Percentiles rank a stretch among this genome's conserved stretches.
Evolutionary conservation across 768 basidiomycete species (phyloP).

Genomic region (Calocybe gangraenosa): DNA sequence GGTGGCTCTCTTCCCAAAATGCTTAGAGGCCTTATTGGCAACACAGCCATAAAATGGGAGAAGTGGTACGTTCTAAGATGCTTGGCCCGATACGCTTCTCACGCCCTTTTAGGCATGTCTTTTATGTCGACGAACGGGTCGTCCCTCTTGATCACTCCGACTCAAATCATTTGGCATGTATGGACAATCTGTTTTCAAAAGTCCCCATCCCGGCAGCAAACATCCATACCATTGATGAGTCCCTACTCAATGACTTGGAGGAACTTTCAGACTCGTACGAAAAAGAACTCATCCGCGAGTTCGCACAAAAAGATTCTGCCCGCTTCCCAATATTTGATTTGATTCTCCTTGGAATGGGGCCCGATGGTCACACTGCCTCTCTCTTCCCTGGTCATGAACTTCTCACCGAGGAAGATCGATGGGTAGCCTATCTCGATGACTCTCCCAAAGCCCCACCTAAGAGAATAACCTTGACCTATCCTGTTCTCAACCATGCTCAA

Average conservation of each 20-base stretch:
- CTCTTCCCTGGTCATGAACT: slow-evolving; percentile 93
- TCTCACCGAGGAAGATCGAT: slow-evolving; percentile 81
- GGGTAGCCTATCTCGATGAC: slow-evolving; percentile 93
- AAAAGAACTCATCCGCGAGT: slow-evolving; percentile 80
- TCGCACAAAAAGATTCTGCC: slow-evolving; percentile 89
- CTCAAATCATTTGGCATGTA: slow-evolving; percentile 84
- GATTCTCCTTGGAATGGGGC: slow-evolving; percentile 94
- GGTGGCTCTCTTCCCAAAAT: slow-evolving; percentile 89
- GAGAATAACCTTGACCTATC: slow-evolving; percentile 89
- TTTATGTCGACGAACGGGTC: slow-evolving; percentile 93
- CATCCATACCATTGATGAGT: slow-evolving; percentile 79
- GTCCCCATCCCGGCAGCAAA: slow-evolving; percentile 73
- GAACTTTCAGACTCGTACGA: slow-evolving; percentile 82
- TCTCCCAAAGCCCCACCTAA: slow-evolving; percentile 90
- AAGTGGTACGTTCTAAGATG: slow-evolving; percentile 65
- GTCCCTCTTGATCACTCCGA: slow-evolving; percentile 92
- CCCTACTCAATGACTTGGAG: slow-evolving; percentile 66
- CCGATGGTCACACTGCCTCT: slow-evolving; percentile 97
- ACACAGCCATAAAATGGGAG: slow-evolving; percentile 80
- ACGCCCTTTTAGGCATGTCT: slow-evolving; percentile 74
- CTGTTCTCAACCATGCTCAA: slow-evolving; percentile 86
- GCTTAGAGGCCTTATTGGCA: slow-evolving; percentile 64
- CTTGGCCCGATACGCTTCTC: neutral
- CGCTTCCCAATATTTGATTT: slow-evolving; percentile 98
- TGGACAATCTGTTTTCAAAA: slow-evolving; percentile 69